Evolutionary conservation across 352 stramenopile genomes (phyloP), one percentile per base, ranked within the genome.

Genomic region (Pythium rishiriense): DNA sequence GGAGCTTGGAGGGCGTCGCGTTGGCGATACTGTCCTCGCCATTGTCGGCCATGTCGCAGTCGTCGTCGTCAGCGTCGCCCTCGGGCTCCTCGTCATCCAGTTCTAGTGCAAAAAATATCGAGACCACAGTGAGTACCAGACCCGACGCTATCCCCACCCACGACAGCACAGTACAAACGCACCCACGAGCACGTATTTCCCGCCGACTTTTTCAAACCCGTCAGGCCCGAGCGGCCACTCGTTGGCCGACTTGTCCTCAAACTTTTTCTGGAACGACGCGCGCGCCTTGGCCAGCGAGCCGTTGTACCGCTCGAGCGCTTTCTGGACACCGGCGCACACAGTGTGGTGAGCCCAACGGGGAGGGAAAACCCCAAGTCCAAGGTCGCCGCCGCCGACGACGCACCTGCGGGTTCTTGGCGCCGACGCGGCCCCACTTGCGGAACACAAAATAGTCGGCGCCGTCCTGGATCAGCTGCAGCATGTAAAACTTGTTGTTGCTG

Each of bases 401-500:
- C 21, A 90, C 81, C 76, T 83, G 73, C 12, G 82, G 82, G n/a
- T 72, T 87, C 57, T 83, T 82, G 17, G 79, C 78, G 31, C 82
- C 82, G 8, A 91, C 79, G 26, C 82, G 79, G 31, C 82, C 82
- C 82, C 82, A 91, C 51, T 87, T 87, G 57, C 79, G 81, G 59
- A 87, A 91, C 6, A 87, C 74, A 48, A 74, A 75, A 64, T 66
- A 88, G 0, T 70, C 53, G 10, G 64, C 50, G 22, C 68, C 58
- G 47, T 85, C 73, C 48, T 85, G 60, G 55, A 91, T 76, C 59
- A 91, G 62, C 68, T 91, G 82, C 47, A 85, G 57, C 78, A 81
- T 83, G 74, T 91, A 91, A 39, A 87, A 91, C 62, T 91, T 91
- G 67, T 91, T 91, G 76, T 87, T 88, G 3, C 81, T 90, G 42